A percentile compares a stretch with the other conserved stretches of the same genome.
Evolutionary conservation across 331 rosid species (phyloP).

Genomic region (Telfairia occidentalis): DNA sequence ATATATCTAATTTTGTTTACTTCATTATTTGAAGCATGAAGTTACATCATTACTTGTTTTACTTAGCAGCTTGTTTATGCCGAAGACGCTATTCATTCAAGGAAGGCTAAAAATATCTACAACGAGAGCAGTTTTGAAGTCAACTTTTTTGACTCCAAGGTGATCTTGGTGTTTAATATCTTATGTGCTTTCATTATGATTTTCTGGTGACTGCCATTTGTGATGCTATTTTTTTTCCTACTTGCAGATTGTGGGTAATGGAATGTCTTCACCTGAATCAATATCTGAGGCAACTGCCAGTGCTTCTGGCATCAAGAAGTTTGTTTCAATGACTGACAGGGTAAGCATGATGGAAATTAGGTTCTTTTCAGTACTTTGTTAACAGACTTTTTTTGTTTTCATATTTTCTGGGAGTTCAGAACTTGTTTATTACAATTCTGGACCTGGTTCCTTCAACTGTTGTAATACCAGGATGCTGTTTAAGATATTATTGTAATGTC

Average conservation of each 20-base stretch:
- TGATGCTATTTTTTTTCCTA: conserved; percentile 7
- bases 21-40: neutral
- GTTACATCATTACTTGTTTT: conserved; percentile 16
- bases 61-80: conserved; percentile 49
- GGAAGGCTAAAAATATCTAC: conserved; percentile 28
- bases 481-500: neutral
- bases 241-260: conserved; percentile 39
- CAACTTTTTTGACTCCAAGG: conserved; percentile 39
- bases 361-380: neutral
- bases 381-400: neutral
- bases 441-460: neutral
- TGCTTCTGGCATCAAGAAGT: conserved; percentile 35
- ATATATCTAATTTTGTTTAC: neutral
- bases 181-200: conserved; percentile 12
- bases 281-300: conserved; percentile 28
- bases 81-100: conserved; percentile 41
- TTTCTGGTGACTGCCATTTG: conserved; percentile 14
- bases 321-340: conserved; percentile 29
- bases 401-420: neutral
- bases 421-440: neutral
- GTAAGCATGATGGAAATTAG: conserved; percentile 19
- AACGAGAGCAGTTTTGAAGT: conserved; percentile 26
- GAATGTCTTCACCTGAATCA: conserved; percentile 36
- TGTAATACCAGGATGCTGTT: neutral
- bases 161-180: conserved; percentile 19